phyloP scores from a whole-genome alignment of 495 filamentous ascomycete species.

The Talaromyces stipitatus region DNA sequence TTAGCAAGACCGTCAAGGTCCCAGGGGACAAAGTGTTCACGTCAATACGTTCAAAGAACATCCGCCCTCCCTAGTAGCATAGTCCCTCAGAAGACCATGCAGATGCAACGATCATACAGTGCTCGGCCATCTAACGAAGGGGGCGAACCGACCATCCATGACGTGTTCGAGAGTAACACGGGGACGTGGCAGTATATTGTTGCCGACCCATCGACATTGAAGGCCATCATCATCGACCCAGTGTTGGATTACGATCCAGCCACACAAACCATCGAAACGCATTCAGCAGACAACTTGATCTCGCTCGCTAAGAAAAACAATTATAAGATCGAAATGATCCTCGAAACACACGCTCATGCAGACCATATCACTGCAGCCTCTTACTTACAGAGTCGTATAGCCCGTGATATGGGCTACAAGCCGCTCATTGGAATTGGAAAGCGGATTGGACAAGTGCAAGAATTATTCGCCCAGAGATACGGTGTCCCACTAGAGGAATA shows the following conservation, averaged over 20 bases:
- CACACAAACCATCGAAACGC: slow-evolving; percentile 36
- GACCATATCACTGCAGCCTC: slow-evolving; percentile 52
- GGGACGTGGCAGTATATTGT: slow-evolving; percentile 60
- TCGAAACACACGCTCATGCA: slow-evolving; percentile 57
- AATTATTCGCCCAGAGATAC: slow-evolving; percentile 40
- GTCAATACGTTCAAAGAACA: not conserved
- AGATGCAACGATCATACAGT: not conserved
- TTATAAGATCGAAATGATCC: slow-evolving; percentile 39
- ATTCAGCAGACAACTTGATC: slow-evolving; percentile 42
- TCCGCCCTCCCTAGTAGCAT: not conserved
- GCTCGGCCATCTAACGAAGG: not conserved
- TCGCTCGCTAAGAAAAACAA: slow-evolving; percentile 27
- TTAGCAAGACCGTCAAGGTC: not conserved
- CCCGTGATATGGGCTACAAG: slow-evolving; percentile 11
- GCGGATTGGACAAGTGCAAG: slow-evolving; percentile 45
- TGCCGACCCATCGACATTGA: slow-evolving; percentile 36
- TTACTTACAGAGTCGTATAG: slow-evolving; percentile 44
- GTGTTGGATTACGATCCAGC: slow-evolving; percentile 50
- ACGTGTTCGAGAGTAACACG: slow-evolving; percentile 33
- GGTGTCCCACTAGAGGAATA: slow-evolving; percentile 32
- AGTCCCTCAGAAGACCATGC: not conserved
- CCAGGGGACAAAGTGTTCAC: not conserved
- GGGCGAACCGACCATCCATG: slow-evolving; percentile 33
- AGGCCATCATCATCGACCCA: slow-evolving; percentile 50
- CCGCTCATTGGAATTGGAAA: slow-evolving; percentile 46